These are phyloP conservation scores for Raddia distichophylla DNA, from an alignment of 176 grass and related monocot species.

Conservation along the genomic window DNA sequence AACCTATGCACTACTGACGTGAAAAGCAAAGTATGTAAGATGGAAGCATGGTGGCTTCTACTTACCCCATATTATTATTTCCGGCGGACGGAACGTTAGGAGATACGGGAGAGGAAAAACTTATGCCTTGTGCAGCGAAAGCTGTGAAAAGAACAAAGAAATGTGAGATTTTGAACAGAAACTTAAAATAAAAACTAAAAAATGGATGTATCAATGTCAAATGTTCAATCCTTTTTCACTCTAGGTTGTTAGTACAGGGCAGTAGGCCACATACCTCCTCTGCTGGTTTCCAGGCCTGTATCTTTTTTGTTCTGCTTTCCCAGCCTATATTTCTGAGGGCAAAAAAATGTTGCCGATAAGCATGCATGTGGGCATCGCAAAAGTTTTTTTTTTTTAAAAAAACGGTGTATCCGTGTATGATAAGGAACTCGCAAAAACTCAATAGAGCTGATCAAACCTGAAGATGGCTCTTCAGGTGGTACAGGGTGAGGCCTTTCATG, in stretches of 20 bases:
- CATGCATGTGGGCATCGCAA: background rate
- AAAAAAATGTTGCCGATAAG: background rate
- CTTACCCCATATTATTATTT: slow-evolving; percentile 54
- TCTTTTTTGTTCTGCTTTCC: slow-evolving; percentile 83
- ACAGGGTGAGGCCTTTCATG: slow-evolving; percentile 90
- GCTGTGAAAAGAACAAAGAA: slow-evolving; percentile 34
- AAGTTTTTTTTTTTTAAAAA: background rate
- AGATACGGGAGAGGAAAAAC: slow-evolving; percentile 43
- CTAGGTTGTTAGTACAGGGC: background rate
- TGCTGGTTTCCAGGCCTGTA: slow-evolving; percentile 52
- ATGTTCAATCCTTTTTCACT: background rate
- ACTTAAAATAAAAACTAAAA: background rate
- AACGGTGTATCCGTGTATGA: background rate
- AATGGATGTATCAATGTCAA: background rate
- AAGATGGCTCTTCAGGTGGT: slow-evolving; percentile 96
- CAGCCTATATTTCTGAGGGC: slow-evolving; percentile 85
- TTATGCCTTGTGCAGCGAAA: slow-evolving; percentile 58
- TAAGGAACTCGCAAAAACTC: slow-evolving; percentile 5
- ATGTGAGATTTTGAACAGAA: background rate
- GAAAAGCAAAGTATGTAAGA: background rate
- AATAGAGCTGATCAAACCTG: slow-evolving; percentile 53
- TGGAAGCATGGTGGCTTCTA: slow-evolving; percentile 21
- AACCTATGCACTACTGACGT: background rate
- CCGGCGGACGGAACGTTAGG: slow-evolving; percentile 45
- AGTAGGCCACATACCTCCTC: slow-evolving; percentile 47